These are phyloP conservation scores for Babesia divergens DNA, from an alignment of 169 alveolate genomes.

Conservation along the genomic window DNA sequence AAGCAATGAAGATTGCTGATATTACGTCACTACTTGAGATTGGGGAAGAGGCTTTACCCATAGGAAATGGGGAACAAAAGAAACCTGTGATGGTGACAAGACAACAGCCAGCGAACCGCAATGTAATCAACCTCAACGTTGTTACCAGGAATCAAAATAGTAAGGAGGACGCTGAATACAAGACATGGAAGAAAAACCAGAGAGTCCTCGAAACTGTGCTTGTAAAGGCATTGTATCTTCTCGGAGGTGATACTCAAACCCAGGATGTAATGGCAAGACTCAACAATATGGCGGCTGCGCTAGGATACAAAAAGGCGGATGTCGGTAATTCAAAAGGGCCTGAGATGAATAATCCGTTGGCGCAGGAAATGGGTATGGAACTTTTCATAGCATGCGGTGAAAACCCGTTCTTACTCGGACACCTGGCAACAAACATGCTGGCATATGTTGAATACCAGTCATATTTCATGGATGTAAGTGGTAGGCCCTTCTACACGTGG, in stretches of 20 bases:
- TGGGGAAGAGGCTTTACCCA: slow-evolving; percentile 1
- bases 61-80: neutral
- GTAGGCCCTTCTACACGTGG: slow-evolving; percentile 65
- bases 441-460: slow-evolving; percentile 51
- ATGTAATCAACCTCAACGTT: too few species aligned
- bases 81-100: neutral
- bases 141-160: neutral
- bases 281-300: slow-evolving; percentile 54
- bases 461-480: slow-evolving; percentile 7
- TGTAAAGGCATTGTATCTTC: slow-evolving; percentile 27
- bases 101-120: neutral
- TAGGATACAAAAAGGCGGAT: slow-evolving; percentile 34
- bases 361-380: slow-evolving; percentile 43
- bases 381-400: slow-evolving; percentile 56
- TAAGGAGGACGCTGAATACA: neutral
- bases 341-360: slow-evolving; percentile 5
- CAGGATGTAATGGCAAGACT: slow-evolving; percentile 13
- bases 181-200: slow-evolving; percentile 25
- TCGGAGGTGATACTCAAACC: slow-evolving; percentile 44
- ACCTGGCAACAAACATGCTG: slow-evolving; percentile 58
- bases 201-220: slow-evolving; percentile 12
- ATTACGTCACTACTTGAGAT: slow-evolving; percentile 10
- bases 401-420: slow-evolving; percentile 64
- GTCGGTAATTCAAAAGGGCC: slow-evolving; percentile 2
- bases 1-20: slow-evolving; percentile 29